These are phyloP conservation scores for Crithidia mellificae DNA, from an alignment of 208 protist genomes.

Conservation along the genomic window DNA sequence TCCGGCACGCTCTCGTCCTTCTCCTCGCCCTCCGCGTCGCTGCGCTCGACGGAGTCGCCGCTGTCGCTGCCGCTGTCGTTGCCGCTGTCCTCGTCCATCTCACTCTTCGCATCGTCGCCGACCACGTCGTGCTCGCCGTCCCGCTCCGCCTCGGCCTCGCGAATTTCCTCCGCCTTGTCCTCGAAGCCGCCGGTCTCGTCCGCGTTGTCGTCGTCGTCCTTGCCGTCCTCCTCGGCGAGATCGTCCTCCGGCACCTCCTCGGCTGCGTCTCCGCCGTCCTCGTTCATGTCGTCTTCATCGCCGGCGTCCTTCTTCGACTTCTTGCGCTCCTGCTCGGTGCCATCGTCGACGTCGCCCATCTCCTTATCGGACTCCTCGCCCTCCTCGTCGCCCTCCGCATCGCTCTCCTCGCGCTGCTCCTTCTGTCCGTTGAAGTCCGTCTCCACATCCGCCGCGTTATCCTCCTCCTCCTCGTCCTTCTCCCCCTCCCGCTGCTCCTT, in stretches of 20 bases:
- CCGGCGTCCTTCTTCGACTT: conserved; percentile 73
- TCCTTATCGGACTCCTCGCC: conserved; percentile 75
- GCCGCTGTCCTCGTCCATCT: conserved; percentile 44
- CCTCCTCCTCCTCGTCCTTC: conserved; percentile 85
- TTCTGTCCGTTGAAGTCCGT: conserved; percentile 86
- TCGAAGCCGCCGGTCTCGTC: conserved; percentile 87
- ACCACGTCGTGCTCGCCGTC: conserved; percentile 75
- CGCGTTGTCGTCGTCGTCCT: conserved; percentile 50
- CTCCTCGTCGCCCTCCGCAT: conserved; percentile 77
- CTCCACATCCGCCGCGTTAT: conserved; percentile 89
- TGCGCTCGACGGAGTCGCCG: conserved; percentile 40
- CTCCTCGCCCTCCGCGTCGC: conserved; percentile 75
- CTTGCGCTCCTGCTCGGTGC: conserved; percentile 85
- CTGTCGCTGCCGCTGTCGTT: conserved; percentile 36
- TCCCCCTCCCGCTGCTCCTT: conserved; percentile 63
- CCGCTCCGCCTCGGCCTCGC: conserved; percentile 71
- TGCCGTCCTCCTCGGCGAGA: conserved; percentile 51
- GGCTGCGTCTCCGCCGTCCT: conserved; percentile 68
- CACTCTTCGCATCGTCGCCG: conserved; percentile 56
- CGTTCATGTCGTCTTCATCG: conserved; percentile 73
- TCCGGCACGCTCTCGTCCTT: conserved; percentile 48
- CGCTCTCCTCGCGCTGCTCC: conserved; percentile 72
- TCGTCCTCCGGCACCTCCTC: conserved; percentile 88
- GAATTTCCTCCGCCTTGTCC: conserved; percentile 83
- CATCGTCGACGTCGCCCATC: conserved; percentile 88